Base-by-base conservation (phyloP, 441 rosid genomes). In the Omphalea diandra region DNA sequence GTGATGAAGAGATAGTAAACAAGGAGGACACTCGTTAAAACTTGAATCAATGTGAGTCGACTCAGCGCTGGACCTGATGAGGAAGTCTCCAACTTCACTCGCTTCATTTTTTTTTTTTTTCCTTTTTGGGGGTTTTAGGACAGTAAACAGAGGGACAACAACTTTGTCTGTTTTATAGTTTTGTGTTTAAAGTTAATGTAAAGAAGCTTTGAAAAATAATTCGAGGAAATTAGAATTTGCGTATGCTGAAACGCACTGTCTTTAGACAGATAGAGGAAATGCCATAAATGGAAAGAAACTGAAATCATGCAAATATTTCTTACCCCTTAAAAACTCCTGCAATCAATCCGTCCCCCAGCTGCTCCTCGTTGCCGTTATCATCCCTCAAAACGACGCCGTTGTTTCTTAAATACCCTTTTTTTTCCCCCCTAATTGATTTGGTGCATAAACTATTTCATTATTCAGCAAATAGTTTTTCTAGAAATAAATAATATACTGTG, bases 1-100 rank as follows among this genome's bases (percentile, higher is more conserved):
- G 81, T 81, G 60, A 91, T 81, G 68, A 90, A 76, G 63, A 90
- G 79, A 17, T 90, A 35, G 70, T 87, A 94, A 31, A 87, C 63
- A n/a, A 90, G 38, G 47, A 84, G 84, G 4, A 86, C 59, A 49
- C 70, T 63, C 73, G 86, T 75, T 56, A 87, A 54, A 43, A 86
- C 79, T 78, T 90, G 96, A 40, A 90, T 55, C 73, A 87, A 85
- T 72, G 84, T 80, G 75, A 90, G 75, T 65, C 92, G 85, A 76
- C 73, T 79, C 67, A 55, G n/a, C n/a, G n/a, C 79, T 14, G 77
- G 70, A 38, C 79, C 18, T 10, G 76, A 52, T n/a, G n/a, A n/a
- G n/a, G n/a, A n/a, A 72, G 82, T 46, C 14, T 85, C 89, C 47
- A 83, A 55, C 78, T 87, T 90, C 44, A 74, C 65, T 76, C 83